A percentile compares a stretch with the other conserved stretches of the same genome.
These are phyloP conservation scores for Leccinum rimulosum DNA, from an alignment of 768 basidiomycete species.

Conservation along the genomic window DNA sequence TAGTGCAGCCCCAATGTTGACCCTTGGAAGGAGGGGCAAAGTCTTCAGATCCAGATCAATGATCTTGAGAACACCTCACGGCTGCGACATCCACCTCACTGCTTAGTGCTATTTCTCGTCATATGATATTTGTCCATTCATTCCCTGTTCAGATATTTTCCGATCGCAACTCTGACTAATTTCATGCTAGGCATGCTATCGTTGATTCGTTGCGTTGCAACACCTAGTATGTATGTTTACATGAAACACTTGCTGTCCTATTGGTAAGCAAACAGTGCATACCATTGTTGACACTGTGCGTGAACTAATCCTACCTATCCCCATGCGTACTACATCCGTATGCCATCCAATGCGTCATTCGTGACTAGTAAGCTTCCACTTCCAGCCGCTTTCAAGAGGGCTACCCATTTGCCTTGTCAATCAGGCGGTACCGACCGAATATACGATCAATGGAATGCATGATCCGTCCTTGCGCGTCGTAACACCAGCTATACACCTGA, in stretches of 20 bases:
- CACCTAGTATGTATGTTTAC: background rate
- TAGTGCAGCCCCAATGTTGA: conserved; percentile 36
- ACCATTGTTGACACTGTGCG: background rate
- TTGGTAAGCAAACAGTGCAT: background rate
- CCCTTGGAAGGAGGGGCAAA: conserved; percentile 13
- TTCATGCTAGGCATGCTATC: background rate
- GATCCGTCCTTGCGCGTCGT: background rate
- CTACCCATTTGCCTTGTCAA: background rate
- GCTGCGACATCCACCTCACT: conserved; percentile 89
- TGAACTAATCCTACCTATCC: background rate
- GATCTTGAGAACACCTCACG: background rate
- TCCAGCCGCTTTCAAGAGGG: background rate
- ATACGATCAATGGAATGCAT: background rate
- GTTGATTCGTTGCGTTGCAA: background rate
- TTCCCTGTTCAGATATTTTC: conserved; percentile 36
- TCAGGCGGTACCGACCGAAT: background rate
- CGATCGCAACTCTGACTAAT: background rate
- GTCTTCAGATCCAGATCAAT: background rate
- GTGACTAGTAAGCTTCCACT: background rate
- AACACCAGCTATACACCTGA: background rate
- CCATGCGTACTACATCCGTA: background rate
- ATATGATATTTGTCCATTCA: conserved; percentile 57
- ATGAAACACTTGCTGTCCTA: background rate
- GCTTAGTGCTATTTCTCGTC: conserved; percentile 81
- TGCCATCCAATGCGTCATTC: background rate